Conservation (phyloP, 805 yeast species). For the Teunomyces stri region DNA sequence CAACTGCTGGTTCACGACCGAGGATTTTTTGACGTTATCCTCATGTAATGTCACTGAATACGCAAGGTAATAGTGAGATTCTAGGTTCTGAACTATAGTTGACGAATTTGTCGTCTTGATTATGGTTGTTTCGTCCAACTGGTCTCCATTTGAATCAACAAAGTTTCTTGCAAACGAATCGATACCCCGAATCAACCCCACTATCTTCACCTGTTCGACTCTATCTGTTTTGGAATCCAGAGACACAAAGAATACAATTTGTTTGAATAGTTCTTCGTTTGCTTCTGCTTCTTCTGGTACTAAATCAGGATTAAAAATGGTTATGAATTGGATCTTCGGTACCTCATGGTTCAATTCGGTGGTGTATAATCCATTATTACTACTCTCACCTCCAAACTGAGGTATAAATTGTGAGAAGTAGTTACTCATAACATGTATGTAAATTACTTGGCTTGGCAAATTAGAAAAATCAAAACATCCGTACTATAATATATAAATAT, state of each 20-base stretch:
- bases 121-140: constrained; percentile 9
- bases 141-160: constrained; percentile 10
- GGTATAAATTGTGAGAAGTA: constrained; percentile 33
- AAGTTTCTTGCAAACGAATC: constrained; percentile 30
- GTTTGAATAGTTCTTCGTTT: constrained; percentile 29
- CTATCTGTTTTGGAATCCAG: constrained; percentile 7
- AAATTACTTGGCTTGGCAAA: neutral
- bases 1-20: constrained; percentile 25
- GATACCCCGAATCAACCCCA: constrained; percentile 39
- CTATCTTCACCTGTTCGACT: constrained; percentile 25
- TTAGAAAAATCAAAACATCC: neutral
- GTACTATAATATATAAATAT: neutral
- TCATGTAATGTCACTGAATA: constrained; percentile 19
- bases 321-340: constrained; percentile 19
- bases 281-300: constrained; percentile 23
- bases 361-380: constrained; percentile 5
- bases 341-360: constrained; percentile 4
- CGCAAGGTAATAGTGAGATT: constrained; percentile 24
- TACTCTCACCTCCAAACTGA: constrained; percentile 18
- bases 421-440: constrained; percentile 18
- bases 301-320: constrained; percentile 33
- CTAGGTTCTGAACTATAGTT: constrained; percentile 24
- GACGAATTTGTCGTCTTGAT: constrained; percentile 26
- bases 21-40: constrained; percentile 12
- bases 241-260: constrained; percentile 31